Evolutionary conservation across 2,329 filamentous ascomycete genomes (phyloP), one percentile per base, ranked within the genome.

Genomic region (Elsinoe batatas): DNA sequence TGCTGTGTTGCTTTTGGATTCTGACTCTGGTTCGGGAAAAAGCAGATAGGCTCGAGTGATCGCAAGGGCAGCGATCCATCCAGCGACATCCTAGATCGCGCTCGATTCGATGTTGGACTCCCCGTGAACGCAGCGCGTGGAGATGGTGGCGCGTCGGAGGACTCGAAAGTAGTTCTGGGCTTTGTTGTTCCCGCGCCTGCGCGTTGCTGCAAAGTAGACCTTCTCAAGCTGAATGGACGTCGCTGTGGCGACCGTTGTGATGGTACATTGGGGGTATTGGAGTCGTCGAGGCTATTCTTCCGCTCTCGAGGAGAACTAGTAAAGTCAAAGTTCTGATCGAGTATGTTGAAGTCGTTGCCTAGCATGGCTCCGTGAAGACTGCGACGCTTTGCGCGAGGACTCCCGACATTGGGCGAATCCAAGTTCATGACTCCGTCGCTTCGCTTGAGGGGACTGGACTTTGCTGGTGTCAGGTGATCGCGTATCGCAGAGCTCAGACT

Each of bases 361-460:
- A 84, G 75, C 62, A 73, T 80, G 42, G 83, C 79, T 50, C 85
- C 85, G 68, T 95, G 88, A 63, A 95, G 72, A 71, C 91, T 96
- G 64, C 93, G 83, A 61, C 93, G 81, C 75, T 96, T 96, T 46
- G 91, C 88, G 58, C 91, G 87, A 0, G 93, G 91, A 65, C 88
- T 96, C 62, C 87, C 87, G 56, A 87, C 77, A 63, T 79, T 85
- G 26, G 83, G 78, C 60, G 88, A 85, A 64, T 95, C 91, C 49
- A 94, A 74, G 64, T 88, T 89, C 87, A 95, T 91, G 53, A 85
- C 85, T 42, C 87, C 85, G 73, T 97, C 91, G 66, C 86, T 91
- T 63, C 93, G 84, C 77, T 97, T 96, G 63, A 97, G 74, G 4
- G 91, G 91, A 67, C 91, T 95, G 5, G 85, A 83, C 58, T 83